A percentile compares a stretch with the other conserved stretches of the same genome.
These are phyloP conservation scores for Staphylotrichum longicolle DNA, from an alignment of 495 filamentous ascomycete species.

Conservation along the genomic window DNA sequence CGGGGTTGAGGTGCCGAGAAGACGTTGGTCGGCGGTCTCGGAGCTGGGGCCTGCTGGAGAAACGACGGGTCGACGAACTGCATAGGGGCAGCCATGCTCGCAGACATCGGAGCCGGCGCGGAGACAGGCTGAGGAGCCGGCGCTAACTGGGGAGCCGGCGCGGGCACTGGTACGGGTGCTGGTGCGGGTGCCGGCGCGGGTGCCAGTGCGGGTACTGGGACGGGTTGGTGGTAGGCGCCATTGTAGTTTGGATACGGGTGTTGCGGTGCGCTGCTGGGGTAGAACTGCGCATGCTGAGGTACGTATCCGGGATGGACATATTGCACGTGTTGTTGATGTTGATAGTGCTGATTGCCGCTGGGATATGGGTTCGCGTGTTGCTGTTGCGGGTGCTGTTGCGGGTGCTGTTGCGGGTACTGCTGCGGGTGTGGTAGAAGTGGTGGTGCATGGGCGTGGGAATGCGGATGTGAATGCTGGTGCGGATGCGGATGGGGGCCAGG, in stretches of 20 bases:
- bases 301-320: constrained; percentile 25
- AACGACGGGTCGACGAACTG: constrained; percentile 23
- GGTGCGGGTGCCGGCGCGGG: not conserved
- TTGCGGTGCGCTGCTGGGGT: constrained; percentile 19
- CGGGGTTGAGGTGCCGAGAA: constrained; percentile 6
- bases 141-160: not conserved
- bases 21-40: constrained; percentile 5
- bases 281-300: constrained; percentile 22
- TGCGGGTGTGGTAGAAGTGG: constrained; percentile 16
- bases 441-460: not conserved
- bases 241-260: constrained; percentile 25
- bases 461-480: too few species aligned
- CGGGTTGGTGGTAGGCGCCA: constrained; percentile 12
- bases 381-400: too few species aligned
- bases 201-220: too few species aligned
- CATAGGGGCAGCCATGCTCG: constrained; percentile 10
- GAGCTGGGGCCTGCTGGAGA: constrained; percentile 11
- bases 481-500: not conserved
- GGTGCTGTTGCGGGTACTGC: too few species aligned
- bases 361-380: constrained; percentile 22
- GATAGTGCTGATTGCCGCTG: constrained; percentile 26
- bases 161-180: not conserved
- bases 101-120: not conserved
- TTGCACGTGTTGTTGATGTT: constrained; percentile 34
- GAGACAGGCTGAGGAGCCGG: not conserved